Base-by-base conservation (phyloP, 257 asterid species). In the Solanum medicagineum region DNA sequence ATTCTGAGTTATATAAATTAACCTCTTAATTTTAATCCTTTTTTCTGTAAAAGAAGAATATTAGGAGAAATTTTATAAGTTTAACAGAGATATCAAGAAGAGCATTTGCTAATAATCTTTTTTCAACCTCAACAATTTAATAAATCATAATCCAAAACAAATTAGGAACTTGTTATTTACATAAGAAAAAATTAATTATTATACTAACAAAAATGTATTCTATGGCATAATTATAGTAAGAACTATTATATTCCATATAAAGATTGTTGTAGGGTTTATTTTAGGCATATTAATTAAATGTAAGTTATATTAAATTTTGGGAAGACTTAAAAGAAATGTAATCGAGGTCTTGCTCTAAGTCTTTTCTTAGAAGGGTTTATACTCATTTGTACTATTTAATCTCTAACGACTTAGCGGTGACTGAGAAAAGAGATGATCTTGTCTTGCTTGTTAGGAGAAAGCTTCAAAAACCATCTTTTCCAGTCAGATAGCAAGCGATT, bases 91-190 rank as follows among this genome's bases (percentile, higher is more conserved):
- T 66, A 79, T 96, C 98, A 11, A 96, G 94, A 59, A 96, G 97
- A 4, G 99, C 98, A 80, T 96, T 91, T 10, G 97, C 99, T 54
- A 96, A 86, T 59, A 96, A 20, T 44, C 99, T 89, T 3, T 97
- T 83, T 86, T 96, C 98, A 3, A 98, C 99, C 89, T 95, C 98
- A 7, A 96, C 82, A 98, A 96, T 96, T 36, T 40, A 19, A 29
- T 36, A 9, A 32, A 73, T 44, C 4, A 5, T 20, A 71, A 20
- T n/a, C 24, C 32, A 19, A 42, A n/a, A 4, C 36, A 65, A 22
- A 63, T 32, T 22, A 22, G 29, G 71, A 1, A 12, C 8, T 42
- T 12, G 12, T 10, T 71, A 44, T 14, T 66, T 57, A 19, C n/a
- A 57, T 20, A 19, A 20, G 19, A 57, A 57, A 59, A 4, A 71